phyloP scores from a whole-genome alignment of 1,284 basidiomycete genomes.

The Ceratorhiza oryzae-sativae region DNA sequence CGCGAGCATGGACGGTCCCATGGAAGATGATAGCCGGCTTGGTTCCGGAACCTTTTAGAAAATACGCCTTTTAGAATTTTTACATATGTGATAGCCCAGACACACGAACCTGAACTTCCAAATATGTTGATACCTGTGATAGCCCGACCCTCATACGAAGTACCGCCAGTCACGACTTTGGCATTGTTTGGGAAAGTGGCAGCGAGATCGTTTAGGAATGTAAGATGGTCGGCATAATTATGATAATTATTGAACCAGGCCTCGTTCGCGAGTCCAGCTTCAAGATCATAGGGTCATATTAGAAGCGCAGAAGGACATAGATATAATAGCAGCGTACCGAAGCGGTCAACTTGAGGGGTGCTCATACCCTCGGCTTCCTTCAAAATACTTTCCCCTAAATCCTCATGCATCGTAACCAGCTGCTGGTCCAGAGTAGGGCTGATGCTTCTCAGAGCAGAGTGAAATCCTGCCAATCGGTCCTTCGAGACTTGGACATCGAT shows the following conservation, averaged over 20 bases:
- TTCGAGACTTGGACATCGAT: conserved; percentile 22
- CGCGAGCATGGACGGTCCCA: conserved; percentile 36
- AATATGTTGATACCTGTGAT: conserved; percentile 41
- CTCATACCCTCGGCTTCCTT: conserved; percentile 26
- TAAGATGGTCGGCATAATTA: conserved; percentile 17
- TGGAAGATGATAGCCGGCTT: conserved; percentile 39
- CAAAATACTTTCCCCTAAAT: conserved; percentile 4
- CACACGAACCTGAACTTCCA: conserved; percentile 20
- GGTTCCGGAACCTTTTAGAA: neutral
- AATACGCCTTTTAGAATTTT: neutral
- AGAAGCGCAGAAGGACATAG: neutral
- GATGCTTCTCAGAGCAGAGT: neutral
- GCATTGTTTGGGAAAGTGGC: conserved; percentile 24
- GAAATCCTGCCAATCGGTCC: neutral
- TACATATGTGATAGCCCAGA: no score
- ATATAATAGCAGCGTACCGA: neutral
- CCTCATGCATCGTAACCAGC: conserved; percentile 29
- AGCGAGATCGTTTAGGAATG: conserved; percentile 13
- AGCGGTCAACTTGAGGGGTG: neutral
- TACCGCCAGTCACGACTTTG: conserved; percentile 33
- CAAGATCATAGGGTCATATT: neutral
- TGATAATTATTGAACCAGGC: conserved; percentile 30
- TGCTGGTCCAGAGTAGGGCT: neutral
- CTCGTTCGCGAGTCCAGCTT: conserved; percentile 18
- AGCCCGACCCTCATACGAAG: conserved; percentile 19